These are phyloP conservation scores for Ramaria rubella DNA, from an alignment of 768 basidiomycete species.

Conservation along the genomic window DNA sequence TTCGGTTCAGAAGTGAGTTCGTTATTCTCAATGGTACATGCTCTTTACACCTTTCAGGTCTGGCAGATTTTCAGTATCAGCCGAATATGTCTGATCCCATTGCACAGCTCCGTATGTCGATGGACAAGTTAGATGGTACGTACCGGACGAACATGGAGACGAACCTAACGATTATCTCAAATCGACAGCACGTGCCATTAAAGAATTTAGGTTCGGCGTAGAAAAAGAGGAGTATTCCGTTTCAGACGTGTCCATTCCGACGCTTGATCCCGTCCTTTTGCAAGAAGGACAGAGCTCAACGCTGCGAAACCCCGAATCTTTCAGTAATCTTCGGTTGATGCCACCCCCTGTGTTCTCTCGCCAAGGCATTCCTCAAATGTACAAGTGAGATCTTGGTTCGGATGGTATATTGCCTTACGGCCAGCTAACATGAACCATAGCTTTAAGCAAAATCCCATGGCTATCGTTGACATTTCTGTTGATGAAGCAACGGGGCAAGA, in stretches of 20 bases:
- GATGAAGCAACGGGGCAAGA: slow-evolving; percentile 78
- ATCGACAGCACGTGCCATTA: slow-evolving; percentile 63
- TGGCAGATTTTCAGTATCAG: slow-evolving; percentile 91
- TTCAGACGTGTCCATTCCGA: slow-evolving; percentile 23
- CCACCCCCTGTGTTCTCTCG: slow-evolving; percentile 89
- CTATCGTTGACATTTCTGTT: slow-evolving; percentile 56
- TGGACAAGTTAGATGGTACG: slow-evolving; percentile 81
- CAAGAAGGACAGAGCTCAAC: slow-evolving; percentile 1
- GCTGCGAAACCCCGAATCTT: slow-evolving; percentile 13
- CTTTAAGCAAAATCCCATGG: slow-evolving; percentile 73
- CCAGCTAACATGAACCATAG: slow-evolving; percentile 28
- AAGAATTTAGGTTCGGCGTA: slow-evolving; percentile 59
- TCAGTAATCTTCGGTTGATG: slow-evolving; percentile 65
- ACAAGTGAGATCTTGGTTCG: slow-evolving; percentile 47
- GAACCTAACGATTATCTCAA: neutral
- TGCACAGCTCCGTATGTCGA: slow-evolving; percentile 57
- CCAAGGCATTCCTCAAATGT: slow-evolving; percentile 70
- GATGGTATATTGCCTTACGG: neutral
- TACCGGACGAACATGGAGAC: neutral
- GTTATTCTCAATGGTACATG: neutral
- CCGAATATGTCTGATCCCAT: slow-evolving; percentile 69
- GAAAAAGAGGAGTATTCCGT: slow-evolving; percentile 60
- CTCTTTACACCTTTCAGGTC: slow-evolving; percentile 43
- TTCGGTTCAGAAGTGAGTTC: slow-evolving; percentile 78
- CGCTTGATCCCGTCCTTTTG: slow-evolving; percentile 45